Base-by-base conservation (phyloP, 169 alveolate species). In the Cryptosporidium muris region DNA sequence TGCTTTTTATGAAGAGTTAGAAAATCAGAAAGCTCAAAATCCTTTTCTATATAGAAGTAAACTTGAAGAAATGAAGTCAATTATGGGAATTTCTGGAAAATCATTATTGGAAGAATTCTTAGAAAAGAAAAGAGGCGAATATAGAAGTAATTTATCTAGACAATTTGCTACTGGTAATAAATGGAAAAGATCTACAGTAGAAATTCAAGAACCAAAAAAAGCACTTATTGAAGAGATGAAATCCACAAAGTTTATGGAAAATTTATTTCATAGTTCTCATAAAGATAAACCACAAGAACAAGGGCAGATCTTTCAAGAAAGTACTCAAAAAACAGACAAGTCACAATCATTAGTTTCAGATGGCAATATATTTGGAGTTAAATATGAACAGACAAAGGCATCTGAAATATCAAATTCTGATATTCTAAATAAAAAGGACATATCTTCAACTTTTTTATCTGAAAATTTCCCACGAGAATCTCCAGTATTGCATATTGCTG, bases 111-210 rank as follows among this genome's bases (percentile, higher is more conserved):
- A 74, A 37, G 85, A 53, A 63, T 66, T 58, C 36, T 40, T 74
- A 6, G 74, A 74, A 60, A 74, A 74, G n/a, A 56, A 58, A n/a
- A 74, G 85, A 74, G 85, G 85, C 14, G 60, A 37, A 38, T 62
- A 56, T 42, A 60, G 63, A 60, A 62, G n/a, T 6, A 56, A 47
- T 40, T 12, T 74, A 56, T 42, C 74, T 2, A 74, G 34, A 42
- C 85, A 58, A 49, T 62, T 74, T 37, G 51, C 64, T 12, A 56
- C 85, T 42, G 74, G 82, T 3, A 68, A 47, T 52, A 12, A 14
- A 58, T 74, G 67, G 74, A 63, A 74, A 45, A 40, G 85, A 34
- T 63, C 85, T 2, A 12, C 36, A 14, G 47, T 7, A 4, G n/a
- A 8, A 60, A 16, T 1, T 25, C 25, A 25, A 25, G 25, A 25